phyloP scores from a whole-genome alignment of 306 rosid genomes.

The Pterocarpus santalinus region DNA sequence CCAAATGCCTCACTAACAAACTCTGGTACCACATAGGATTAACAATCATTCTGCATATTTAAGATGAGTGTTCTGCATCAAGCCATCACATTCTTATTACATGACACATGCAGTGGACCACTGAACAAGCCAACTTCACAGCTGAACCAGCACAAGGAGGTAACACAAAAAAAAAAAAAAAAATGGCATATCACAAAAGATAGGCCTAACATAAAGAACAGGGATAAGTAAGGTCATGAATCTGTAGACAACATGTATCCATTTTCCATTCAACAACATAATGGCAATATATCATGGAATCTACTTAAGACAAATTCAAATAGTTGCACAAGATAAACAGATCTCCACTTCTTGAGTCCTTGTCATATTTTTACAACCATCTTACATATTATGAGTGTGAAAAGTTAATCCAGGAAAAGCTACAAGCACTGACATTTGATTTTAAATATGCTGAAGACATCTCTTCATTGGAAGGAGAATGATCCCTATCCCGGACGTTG shows the following conservation, averaged over 20 bases:
- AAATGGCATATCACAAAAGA: slow-evolving; percentile 5
- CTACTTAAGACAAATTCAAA: slow-evolving; percentile 20
- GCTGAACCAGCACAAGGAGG: slow-evolving; percentile 18
- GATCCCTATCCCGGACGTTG: slow-evolving; percentile 57
- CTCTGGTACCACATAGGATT: neutral
- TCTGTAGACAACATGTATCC: slow-evolving; percentile 1
- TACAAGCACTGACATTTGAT: slow-evolving; percentile 67
- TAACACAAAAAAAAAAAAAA: neutral
- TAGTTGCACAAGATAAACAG: slow-evolving; percentile 8
- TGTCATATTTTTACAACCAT: slow-evolving; percentile 19
- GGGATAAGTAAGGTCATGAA: neutral
- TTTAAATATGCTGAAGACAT: slow-evolving; percentile 63
- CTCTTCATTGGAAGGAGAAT: slow-evolving; percentile 62
- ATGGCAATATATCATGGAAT: slow-evolving; percentile 31
- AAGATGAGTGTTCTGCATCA: slow-evolving; percentile 15
- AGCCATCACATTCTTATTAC: neutral
- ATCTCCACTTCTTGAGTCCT: slow-evolving; percentile 1
- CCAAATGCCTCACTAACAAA: slow-evolving; percentile 1
- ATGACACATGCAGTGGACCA: neutral
- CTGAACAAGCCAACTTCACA: neutral
- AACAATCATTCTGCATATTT: neutral
- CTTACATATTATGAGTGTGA: neutral
- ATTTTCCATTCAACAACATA: slow-evolving; percentile 33
- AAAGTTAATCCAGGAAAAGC: slow-evolving; percentile 35
- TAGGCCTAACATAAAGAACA: neutral